Conservation (phyloP, 148 eudicot species). For the Camellia lanceoleosa region DNA sequence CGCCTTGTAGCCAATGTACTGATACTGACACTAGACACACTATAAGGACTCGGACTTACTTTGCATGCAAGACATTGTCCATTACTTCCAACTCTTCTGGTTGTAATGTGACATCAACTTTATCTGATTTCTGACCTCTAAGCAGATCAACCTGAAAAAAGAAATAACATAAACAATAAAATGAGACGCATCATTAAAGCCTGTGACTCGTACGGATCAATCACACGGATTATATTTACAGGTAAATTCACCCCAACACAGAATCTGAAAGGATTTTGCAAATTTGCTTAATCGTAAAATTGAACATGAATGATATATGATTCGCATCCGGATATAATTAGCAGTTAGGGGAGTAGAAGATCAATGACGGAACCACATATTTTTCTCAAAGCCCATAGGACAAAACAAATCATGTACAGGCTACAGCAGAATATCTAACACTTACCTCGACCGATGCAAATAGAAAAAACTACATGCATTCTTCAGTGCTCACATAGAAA, state of each 20-base stretch:
- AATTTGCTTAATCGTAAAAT: too few species aligned
- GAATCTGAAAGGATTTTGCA: too few species aligned
- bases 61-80: conserved; percentile 79
- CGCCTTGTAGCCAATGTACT: not conserved
- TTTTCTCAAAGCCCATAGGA: too few species aligned
- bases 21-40: not conserved
- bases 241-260: not conserved
- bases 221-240: not conserved
- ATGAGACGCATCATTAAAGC: not conserved
- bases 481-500: not conserved
- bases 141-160: conserved; percentile 72
- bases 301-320: too few species aligned
- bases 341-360: too few species aligned
- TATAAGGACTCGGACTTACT: conserved; percentile 37
- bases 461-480: not conserved
- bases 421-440: too few species aligned
- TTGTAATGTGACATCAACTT: conserved; percentile 73
- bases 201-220: not conserved
- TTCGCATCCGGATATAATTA: too few species aligned
- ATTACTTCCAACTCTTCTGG: conserved; percentile 80
- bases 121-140: conserved; percentile 77
- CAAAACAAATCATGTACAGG: too few species aligned
- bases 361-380: too few species aligned
- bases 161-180: not conserved
- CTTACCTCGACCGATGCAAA: not conserved